Evolutionary conservation across 106 monocot species (phyloP).

Genomic region (Narthecium ossifragum): DNA sequence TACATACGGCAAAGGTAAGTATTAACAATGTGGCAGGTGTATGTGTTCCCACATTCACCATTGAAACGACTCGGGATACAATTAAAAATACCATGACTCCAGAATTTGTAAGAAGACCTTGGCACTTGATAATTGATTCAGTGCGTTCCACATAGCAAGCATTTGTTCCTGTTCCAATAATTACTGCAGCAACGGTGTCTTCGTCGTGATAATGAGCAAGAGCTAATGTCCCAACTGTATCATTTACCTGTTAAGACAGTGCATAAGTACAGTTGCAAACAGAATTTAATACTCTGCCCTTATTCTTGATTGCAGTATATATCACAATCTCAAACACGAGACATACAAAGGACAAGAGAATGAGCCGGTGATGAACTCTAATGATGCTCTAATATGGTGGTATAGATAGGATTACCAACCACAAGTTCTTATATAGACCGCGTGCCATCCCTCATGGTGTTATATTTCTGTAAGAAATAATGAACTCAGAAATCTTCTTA

Average conservation of each 20-base stretch:
- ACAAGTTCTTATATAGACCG: too few relatives aligned
- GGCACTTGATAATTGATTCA: conserved; percentile 85
- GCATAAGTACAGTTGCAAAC: conserved; percentile 3
- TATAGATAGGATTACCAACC: too few relatives aligned
- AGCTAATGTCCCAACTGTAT: conserved; percentile 85
- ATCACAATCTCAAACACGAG: too few relatives aligned
- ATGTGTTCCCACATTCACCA: neutral
- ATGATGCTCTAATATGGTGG: too few relatives aligned
- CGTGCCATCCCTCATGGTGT: too few relatives aligned
- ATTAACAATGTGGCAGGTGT: neutral
- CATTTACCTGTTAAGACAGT: conserved; percentile 59
- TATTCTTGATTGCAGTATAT: too few relatives aligned
- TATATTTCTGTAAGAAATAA: too few relatives aligned
- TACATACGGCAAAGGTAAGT: neutral
- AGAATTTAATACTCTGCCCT: too few relatives aligned
- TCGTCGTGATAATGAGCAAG: conserved; percentile 79
- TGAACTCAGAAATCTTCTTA: too few relatives aligned
- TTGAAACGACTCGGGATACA: neutral
- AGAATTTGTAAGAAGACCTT: conserved; percentile 80
- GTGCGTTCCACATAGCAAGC: conserved; percentile 79
- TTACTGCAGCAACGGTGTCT: conserved; percentile 79
- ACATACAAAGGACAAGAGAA: too few relatives aligned
- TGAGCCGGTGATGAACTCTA: too few relatives aligned
- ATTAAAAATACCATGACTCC: conserved; percentile 59
- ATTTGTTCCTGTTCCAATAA: conserved; percentile 79